Base-by-base conservation (phyloP, 1,284 basidiomycete genomes). In the Inonotus hispidus region DNA sequence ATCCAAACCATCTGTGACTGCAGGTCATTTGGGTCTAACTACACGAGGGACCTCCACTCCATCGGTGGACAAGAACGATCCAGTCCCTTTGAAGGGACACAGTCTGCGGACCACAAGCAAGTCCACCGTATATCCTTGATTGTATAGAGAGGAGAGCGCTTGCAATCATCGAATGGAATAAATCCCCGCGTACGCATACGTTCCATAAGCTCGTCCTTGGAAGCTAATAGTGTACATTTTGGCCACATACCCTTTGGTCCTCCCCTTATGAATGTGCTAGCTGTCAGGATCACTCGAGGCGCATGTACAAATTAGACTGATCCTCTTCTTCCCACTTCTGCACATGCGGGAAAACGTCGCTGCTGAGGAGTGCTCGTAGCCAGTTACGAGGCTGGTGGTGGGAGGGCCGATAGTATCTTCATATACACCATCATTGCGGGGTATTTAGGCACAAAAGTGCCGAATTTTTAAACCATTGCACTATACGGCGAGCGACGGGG, bases 301-400 rank as follows among this genome's bases (percentile, higher is more conserved):
- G 13, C 6, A 27, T 21, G 1, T 14, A 46, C 45, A 23, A 29
- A 32, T n/a, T 11, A 10, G 8, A 56, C 64, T 11, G 38, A 64
- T 64, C 65, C 19, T 58, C 53, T 21, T 61, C 56, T 41, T 66
- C 65, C 65, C 65, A 66, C 59, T 61, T 56, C 23, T 61, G 53
- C 6, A 59, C 62, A 49, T 61, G 41, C 7, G 65, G 65, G n/a
- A 63, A 65, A 5, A 66, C 46, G 23, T 66, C 52, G 21, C 19
- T 55, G 37, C 64, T 62, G 8, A 62, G 43, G 19, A 56, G 59
- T 1, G 35, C 35, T 53, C 63, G 54, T 7, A 64, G 10, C 49
- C 56, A 53, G 2, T 16, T 38, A 19, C 56, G 46, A 10, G 63
- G 52, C 8, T 25, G 56, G 19, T 49, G 55, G 41, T 65, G 64